Evolutionary conservation across 495 filamentous ascomycete genomes (phyloP).

Genomic region (Cercophora newfieldiana): DNA sequence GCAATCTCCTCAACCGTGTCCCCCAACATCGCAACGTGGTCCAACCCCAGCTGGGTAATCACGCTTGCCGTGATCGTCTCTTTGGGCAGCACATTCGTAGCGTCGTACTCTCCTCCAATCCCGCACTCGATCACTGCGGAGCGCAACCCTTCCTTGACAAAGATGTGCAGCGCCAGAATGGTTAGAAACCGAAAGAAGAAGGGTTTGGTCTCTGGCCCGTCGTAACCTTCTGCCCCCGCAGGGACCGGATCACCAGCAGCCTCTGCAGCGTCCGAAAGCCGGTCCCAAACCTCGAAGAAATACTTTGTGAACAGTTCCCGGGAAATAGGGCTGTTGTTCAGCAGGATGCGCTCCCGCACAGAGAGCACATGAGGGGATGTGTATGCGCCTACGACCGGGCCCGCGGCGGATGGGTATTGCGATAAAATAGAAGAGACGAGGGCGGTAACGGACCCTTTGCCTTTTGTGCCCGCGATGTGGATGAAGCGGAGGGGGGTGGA

Average conservation of each 20-base stretch:
- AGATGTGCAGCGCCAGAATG: constrained; percentile 46
- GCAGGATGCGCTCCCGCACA: constrained; percentile 64
- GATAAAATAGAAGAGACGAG: constrained; percentile 47
- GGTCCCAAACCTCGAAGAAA: constrained; percentile 68
- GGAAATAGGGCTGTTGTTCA: constrained; percentile 54
- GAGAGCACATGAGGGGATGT: constrained; percentile 64
- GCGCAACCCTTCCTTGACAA: constrained; percentile 42
- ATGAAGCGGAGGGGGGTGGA: constrained; percentile 40
- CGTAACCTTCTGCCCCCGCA: constrained; percentile 7
- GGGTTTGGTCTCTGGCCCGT: constrained; percentile 47
- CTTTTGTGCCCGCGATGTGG: constrained; percentile 64
- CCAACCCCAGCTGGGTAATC: constrained; percentile 49
- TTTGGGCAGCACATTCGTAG: constrained; percentile 46
- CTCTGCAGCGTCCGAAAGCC: constrained; percentile 43
- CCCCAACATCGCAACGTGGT: constrained; percentile 53
- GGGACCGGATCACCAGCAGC: constrained; percentile 23
- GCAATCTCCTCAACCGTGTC: constrained; percentile 49
- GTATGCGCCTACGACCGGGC: constrained; percentile 59
- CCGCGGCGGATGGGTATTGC: constrained; percentile 28
- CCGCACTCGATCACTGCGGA: constrained; percentile 50
- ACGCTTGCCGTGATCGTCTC: constrained; percentile 40
- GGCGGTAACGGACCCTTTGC: constrained; percentile 58
- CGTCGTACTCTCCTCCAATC: constrained; percentile 54
- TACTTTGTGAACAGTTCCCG: constrained; percentile 57
- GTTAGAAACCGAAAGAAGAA: constrained; percentile 60